Evolutionary conservation across 805 yeast genomes (phyloP), one percentile per base, ranked within the genome.

Genomic region (Phaffomyces thermotolerans): DNA sequence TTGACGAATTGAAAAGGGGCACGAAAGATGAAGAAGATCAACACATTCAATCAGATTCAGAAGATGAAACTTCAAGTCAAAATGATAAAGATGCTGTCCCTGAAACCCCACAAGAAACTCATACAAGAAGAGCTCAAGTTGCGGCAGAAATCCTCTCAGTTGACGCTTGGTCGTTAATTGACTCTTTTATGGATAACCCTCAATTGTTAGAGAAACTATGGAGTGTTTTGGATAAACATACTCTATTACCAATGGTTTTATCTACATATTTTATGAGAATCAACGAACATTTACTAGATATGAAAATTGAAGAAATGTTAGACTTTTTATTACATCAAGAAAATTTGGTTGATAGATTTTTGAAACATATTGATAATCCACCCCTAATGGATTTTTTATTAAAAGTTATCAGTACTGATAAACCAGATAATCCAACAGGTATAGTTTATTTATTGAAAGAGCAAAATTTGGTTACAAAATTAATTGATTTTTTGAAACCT

Each of bases 111-210:
- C 65, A 66, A 37, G 67, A 65, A 40, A 64, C 51, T 3, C 69
- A 64, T 37, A 47, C 60, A 2, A 59, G 72, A 53, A 59, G 76
- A 48, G 80, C 88, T 2, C 81, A 79, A 44, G 72, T 83, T 53
- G 89, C 96, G 6, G 87, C 96, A 2, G 98, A 93, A 60, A 82
- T 93, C 36, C 69, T 93, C 39, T 78, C 91, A 34, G 87, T 93
- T 4, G 98, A 91, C 58, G 90, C 89, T 8, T 91, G 97, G 96
- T 84, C 95, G 3, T 70, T 93, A 33, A 84, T 96, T 2, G 95
- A 90, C 52, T 81, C 95, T 1, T 81, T 93, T 43, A 81, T 91
- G 81, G 90, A 85, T 52, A 77, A 80, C 47, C 68, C 76, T 4
- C 73, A 70, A 18, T 69, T 86, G 33, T 65, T 93, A 55, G 76